Base-by-base conservation (phyloP, 2,329 filamentous ascomycete species). In the Colletotrichum sojae region DNA sequence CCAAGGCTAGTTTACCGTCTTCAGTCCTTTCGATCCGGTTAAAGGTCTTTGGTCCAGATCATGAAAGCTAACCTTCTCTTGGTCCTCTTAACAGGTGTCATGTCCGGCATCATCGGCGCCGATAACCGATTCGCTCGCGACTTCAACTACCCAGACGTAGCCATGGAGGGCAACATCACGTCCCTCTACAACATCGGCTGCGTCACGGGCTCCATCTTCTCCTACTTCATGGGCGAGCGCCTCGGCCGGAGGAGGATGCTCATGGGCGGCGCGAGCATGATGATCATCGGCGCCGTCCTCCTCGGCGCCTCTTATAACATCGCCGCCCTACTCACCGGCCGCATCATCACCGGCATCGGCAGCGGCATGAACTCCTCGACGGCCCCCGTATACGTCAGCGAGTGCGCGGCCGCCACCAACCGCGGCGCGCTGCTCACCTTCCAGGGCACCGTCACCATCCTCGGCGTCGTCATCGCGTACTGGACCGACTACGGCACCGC, bases 381-480 rank as follows among this genome's bases (percentile, higher is more conserved):
- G 0, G 80, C 83, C 5, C 82, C 83, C 2, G 74, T 78, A 74
- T 81, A 77, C 36, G 77, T 78, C 10, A 74, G 73, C 3, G 77
- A 80, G 45, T 78, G 76, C 63, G 73, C 78, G 0, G 75, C 74
- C 2, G 76, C 83, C 1, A 76, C 80, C 27, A 83, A 83, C 52
- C 81, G 86, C 39, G 86, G 86, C 39, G 78, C 80, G 58, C 75
- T 86, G 25, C 83, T 88, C 48, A 85, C 85, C 20, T 83, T 86
- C 3, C 83, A 83, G 63, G 82, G 82, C 5, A 84, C 81, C 5
- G 78, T 84, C 39, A 83, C 82, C 0, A 84, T 84, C 45, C 75
- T 85, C 6, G 83, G 83, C 0, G 78, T 84, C 13, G 81, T 81
- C 57, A 80, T 85, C n/a, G 82, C 82, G 1, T 74, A 73, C 0